phyloP scores from a whole-genome alignment of 2,329 filamentous ascomycete genomes.

The Epichloe festucae region DNA sequence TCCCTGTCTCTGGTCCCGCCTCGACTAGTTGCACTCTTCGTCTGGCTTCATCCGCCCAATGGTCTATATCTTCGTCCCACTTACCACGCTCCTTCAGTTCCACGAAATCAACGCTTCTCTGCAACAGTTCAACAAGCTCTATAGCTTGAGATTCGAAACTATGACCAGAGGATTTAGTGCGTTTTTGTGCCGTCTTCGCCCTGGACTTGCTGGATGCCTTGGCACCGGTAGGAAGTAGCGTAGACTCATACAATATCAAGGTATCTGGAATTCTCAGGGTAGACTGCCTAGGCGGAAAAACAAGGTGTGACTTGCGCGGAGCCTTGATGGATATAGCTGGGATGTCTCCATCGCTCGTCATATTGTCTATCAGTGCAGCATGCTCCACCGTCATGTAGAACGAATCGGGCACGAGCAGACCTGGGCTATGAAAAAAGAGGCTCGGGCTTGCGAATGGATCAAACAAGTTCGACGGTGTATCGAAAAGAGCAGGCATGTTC shows the following conservation, averaged over 20 bases:
- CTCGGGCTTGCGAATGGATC: slow-evolving; percentile 47
- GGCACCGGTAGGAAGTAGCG: slow-evolving; percentile 10
- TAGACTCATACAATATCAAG: slow-evolving; percentile 34
- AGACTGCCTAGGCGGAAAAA: slow-evolving; percentile 35
- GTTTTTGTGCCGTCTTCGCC: slow-evolving; percentile 9
- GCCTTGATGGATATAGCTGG: slow-evolving; percentile 10
- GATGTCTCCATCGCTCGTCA: slow-evolving; percentile 11
- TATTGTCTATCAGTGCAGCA: slow-evolving; percentile 12
- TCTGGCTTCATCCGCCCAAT: slow-evolving; percentile 20
- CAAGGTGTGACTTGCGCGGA: slow-evolving; percentile 28
- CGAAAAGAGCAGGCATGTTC: slow-evolving; percentile 32
- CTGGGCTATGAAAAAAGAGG: slow-evolving; percentile 44
- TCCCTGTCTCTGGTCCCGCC: slow-evolving; percentile 19
- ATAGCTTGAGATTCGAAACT: slow-evolving; percentile 32
- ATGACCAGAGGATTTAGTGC: slow-evolving; percentile 20
- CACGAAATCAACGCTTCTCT: slow-evolving; percentile 31
- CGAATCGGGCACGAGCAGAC: slow-evolving; percentile 29
- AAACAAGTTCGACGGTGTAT: slow-evolving; percentile 35
- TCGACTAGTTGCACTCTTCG: slow-evolving; percentile 26
- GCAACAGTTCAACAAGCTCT: slow-evolving; percentile 35
- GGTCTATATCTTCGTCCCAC: slow-evolving; percentile 28
- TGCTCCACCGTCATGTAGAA: slow-evolving; percentile 26
- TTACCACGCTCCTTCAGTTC: slow-evolving; percentile 30
- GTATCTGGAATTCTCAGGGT: slow-evolving; percentile 36
- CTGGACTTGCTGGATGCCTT: not conserved